A percentile compares a stretch with the other conserved stretches of the same genome.
phyloP scores from a whole-genome alignment of 2,329 filamentous ascomycete species.

The Penicillium fuscoglaucum region DNA sequence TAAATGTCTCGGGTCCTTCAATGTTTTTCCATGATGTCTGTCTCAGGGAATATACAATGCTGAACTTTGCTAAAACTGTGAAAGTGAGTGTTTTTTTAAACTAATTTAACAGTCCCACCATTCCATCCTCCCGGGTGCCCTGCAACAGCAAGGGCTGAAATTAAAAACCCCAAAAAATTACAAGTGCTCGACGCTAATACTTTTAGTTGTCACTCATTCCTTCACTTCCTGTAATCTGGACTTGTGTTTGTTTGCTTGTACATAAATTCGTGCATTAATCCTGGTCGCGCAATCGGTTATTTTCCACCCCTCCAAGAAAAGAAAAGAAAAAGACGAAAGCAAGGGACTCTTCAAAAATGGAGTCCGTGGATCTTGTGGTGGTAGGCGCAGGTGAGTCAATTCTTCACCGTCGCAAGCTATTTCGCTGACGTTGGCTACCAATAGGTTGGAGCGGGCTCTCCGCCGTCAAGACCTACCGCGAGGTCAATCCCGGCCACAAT shows the following conservation, averaged over 20 bases:
- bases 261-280: slow-evolving; percentile 7
- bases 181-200: neutral
- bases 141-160: slow-evolving; percentile 2
- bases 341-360: slow-evolving; percentile 21
- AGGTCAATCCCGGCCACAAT: slow-evolving; percentile 58
- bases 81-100: neutral
- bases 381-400: slow-evolving; percentile 30
- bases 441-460: slow-evolving; percentile 58
- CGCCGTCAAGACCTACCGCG: slow-evolving; percentile 61
- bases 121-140: neutral
- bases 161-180: neutral
- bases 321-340: neutral
- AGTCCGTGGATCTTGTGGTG: slow-evolving; percentile 32
- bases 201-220: neutral
- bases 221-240: neutral
- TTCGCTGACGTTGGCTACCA: slow-evolving; percentile 38
- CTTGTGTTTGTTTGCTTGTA: slow-evolving; percentile 5
- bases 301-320: neutral
- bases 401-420: slow-evolving; percentile 33
- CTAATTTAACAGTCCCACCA: neutral
- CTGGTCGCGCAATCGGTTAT: neutral
- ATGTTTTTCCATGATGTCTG: neutral
- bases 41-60: neutral
- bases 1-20: neutral
- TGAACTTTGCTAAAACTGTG: neutral